Percentiles rank a stretch among this genome's conserved stretches.
Conservation (phyloP, 148 eudicot species). For the Diospyros kaki region DNA sequence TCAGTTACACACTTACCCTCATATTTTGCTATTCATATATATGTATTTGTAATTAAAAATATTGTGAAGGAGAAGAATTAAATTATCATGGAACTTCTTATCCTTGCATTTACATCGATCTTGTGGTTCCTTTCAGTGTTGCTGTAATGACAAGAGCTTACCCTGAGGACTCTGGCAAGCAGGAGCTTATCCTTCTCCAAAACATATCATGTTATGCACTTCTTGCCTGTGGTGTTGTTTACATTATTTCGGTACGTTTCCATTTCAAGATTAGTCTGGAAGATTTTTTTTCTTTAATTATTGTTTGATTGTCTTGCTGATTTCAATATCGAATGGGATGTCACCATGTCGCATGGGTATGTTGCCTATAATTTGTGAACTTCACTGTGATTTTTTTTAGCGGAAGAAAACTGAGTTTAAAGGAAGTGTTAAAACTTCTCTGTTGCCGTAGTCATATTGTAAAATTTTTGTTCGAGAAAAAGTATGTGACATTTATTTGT, state of each 20-base stretch:
- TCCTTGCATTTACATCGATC: not conserved
- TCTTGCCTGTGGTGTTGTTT: constrained; percentile 80
- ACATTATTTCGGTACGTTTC: constrained; percentile 63
- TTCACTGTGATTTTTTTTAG: not conserved
- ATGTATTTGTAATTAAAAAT: not conserved
- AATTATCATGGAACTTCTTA: not conserved
- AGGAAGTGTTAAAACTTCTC: not conserved
- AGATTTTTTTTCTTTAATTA: not conserved
- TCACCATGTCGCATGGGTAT: not conserved
- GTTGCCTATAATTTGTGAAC: not conserved
- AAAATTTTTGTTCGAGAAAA: not conserved
- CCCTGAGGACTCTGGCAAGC: constrained; percentile 43
- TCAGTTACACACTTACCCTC: no score
- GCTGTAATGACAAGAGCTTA: constrained; percentile 97
- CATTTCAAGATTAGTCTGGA: not conserved
- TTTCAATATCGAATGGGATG: not conserved
- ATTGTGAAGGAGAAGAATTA: not conserved
- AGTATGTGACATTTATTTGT: not conserved
- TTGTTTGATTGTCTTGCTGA: not conserved
- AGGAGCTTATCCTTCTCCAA: constrained; percentile 65
- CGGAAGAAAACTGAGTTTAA: not conserved
- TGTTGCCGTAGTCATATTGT: not conserved
- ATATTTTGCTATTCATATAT: no score
- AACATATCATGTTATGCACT: constrained; percentile 74
- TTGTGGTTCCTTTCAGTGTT: constrained; percentile 52